Base-by-base conservation (phyloP, 75 land plant genomes). In the Sequoia sempervirens region DNA sequence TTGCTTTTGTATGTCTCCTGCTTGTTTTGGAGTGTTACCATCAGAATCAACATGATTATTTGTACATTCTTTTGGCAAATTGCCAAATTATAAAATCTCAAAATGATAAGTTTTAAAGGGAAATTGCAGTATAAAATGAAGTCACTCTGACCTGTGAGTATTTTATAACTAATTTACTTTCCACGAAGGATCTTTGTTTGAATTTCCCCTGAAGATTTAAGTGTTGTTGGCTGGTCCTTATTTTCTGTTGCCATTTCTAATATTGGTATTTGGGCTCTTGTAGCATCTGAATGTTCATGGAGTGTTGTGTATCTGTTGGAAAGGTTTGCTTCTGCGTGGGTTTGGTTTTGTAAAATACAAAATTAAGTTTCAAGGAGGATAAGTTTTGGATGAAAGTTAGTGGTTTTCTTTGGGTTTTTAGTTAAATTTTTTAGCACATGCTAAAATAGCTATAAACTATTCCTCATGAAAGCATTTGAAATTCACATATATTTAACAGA, bases 1-100 rank as follows among this genome's bases (percentile, higher is more conserved):
- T 3, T 96, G 98, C 80, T 91, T 85, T 83, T 96, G 98, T 85
- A 94, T 91, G 11, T 93, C 92, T 32, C 70, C 89, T 41, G 58
- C 75, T 82, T 96, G 98, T 87, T 75, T 40, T n/a, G 98, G 98
- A 15, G 52, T 81, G 8, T 81, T 96, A 78, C 98, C 98, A 36
- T 95, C 95, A 13, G 98, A 96, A 53, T 30, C 80, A 69, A 96
- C 97, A 32, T 96, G 81, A 91, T 6, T 34, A 40, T 18, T 37
- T 18, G 20, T 78, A n/a, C 9, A 20, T 41, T 41, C n/a, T 5
- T 34, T 38, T 41, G 20, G 2, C 46, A 78, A 38, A 18, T 40
- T 20, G 41, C n/a, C n/a, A n/a, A n/a, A n/a, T n/a, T n/a, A n/a
- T 41, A 78, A 78, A 26, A 32, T 38, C n/a, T 38, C 3, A 6